Percentiles rank a stretch among this genome's conserved stretches.
phyloP scores from a whole-genome alignment of 2,329 filamentous ascomycete genomes.

The Grosmannia serpens region DNA sequence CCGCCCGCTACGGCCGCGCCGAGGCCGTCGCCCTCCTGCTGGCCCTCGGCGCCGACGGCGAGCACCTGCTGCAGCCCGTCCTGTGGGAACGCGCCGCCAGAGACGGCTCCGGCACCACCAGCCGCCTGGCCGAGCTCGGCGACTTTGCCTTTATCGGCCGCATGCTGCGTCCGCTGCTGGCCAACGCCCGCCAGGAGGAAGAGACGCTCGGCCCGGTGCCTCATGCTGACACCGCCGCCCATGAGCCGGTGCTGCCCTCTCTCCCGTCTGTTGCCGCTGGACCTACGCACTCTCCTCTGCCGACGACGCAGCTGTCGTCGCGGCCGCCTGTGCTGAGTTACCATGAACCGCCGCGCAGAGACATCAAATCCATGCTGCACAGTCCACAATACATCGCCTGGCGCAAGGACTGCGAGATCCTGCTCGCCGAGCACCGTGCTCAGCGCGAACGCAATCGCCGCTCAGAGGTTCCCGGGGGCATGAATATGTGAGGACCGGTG shows the following conservation, averaged over 20 bases:
- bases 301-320: neutral
- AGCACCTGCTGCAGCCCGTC: neutral
- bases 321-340: neutral
- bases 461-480: neutral
- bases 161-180: neutral
- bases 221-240: neutral
- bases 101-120: neutral
- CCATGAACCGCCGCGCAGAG: neutral
- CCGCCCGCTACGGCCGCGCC: conserved; percentile 1
- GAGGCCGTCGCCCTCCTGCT: conserved; percentile 2
- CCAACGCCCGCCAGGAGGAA: neutral
- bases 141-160: neutral
- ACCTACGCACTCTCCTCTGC: neutral
- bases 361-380: neutral
- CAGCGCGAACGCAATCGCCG: conserved; percentile 1
- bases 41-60: conserved; percentile 31
- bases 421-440: conserved; percentile 5
- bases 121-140: conserved; percentile 1
- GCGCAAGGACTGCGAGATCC: neutral
- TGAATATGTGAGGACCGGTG: neutral
- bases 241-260: too few species aligned
- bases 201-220: neutral
- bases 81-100: neutral
- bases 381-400: conserved; percentile 1
- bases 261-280: neutral